phyloP scores from a whole-genome alignment of 169 alveolate species.

The Eimeria necatrix region DNA sequence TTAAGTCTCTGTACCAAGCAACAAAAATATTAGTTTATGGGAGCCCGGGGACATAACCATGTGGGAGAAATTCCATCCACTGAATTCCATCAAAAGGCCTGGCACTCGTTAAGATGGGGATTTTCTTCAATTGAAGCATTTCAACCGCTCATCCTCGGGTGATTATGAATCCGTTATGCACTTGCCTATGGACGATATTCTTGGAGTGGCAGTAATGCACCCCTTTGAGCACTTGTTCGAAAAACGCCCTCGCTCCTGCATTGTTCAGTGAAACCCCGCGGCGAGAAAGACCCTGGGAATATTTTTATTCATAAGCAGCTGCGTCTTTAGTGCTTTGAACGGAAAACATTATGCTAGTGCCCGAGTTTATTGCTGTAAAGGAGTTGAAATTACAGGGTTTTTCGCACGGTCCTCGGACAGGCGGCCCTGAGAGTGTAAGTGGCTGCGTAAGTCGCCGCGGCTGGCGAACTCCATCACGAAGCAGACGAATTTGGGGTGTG shows the following conservation, averaged over 20 bases:
- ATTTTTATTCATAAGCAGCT: too few relatives aligned
- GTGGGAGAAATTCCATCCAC: too few relatives aligned
- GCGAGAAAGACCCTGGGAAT: too few relatives aligned
- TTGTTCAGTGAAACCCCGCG: neutral
- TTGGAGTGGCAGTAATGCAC: constrained; percentile 89
- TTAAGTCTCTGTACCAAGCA: constrained; percentile 88
- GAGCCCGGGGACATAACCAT: too few relatives aligned
- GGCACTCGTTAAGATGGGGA: too few relatives aligned
- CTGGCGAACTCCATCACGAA: constrained; percentile 81
- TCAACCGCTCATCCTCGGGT: too few relatives aligned
- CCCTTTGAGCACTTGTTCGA: constrained; percentile 88
- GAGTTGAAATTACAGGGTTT: neutral
- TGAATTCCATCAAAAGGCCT: too few relatives aligned
- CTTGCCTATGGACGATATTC: constrained; percentile 89
- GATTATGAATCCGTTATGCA: neutral
- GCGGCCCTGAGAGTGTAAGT: constrained; percentile 47
- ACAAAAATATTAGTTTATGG: too few relatives aligned
- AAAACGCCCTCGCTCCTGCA: constrained; percentile 84
- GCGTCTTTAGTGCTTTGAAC: too few relatives aligned
- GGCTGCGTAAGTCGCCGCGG: constrained; percentile 77
- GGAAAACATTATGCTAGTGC: too few relatives aligned
- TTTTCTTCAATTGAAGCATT: too few relatives aligned
- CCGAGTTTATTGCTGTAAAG: neutral
- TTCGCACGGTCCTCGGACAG: constrained; percentile 76
- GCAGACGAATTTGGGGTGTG: constrained; percentile 78